phyloP scores from a whole-genome alignment of 495 filamentous ascomycete species.

The Penicillium cinerascens region DNA sequence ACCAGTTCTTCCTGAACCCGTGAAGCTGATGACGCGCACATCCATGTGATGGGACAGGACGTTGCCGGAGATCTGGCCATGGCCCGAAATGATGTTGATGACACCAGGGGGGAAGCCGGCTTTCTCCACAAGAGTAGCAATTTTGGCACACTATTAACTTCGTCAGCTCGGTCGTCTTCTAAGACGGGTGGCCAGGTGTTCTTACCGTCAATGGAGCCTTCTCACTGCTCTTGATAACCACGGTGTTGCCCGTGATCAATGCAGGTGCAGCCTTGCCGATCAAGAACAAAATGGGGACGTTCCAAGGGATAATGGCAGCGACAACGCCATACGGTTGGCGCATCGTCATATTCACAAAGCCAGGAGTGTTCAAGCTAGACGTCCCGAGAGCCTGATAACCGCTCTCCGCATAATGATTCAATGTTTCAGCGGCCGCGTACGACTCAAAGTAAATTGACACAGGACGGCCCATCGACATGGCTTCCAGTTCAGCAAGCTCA shows the following conservation, averaged over 20 bases:
- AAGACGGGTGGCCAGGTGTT: not conserved
- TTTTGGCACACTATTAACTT: conserved; percentile 2
- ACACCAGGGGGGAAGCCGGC: conserved; percentile 5
- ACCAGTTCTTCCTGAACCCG: conserved; percentile 18
- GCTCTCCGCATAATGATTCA: conserved; percentile 23
- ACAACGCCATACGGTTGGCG: conserved; percentile 33
- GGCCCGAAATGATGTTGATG: conserved; percentile 5
- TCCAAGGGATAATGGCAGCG: conserved; percentile 36
- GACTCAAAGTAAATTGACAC: conserved; percentile 26
- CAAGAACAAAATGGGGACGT: conserved; percentile 26
- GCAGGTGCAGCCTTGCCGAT: conserved; percentile 54
- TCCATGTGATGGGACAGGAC: conserved; percentile 72
- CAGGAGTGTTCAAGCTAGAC: conserved; percentile 56
- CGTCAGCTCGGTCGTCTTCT: not conserved
- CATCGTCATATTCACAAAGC: conserved; percentile 46
- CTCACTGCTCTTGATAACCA: conserved; percentile 57
- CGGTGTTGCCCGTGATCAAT: conserved; percentile 53
- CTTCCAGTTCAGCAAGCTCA: conserved; percentile 50
- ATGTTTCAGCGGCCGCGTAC: conserved; percentile 5
- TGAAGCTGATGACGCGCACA: conserved; percentile 62
- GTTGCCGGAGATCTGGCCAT: conserved; percentile 65
- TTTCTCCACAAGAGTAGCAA: conserved; percentile 3
- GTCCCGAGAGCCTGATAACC: conserved; percentile 32
- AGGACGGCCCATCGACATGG: conserved; percentile 28
- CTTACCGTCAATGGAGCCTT: conserved; percentile 52